Evolutionary conservation across 1,284 basidiomycete species (phyloP), one percentile per base, ranked within the genome.

Genomic region (Cutaneotrichosporon sp.): DNA sequence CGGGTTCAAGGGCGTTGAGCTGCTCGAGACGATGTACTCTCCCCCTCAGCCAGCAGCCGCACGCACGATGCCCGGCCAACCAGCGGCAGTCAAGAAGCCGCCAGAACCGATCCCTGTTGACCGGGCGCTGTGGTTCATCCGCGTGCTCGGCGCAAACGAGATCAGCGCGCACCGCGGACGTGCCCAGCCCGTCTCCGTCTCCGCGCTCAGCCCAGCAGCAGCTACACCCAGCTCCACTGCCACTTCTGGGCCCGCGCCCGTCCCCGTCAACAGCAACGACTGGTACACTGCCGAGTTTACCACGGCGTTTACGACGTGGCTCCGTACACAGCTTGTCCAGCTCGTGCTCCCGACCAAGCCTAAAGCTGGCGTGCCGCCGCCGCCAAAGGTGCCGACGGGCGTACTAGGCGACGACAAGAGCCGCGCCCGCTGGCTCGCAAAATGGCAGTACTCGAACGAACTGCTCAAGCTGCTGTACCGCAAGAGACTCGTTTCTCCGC

Each of bases 141-240:
- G 92, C 13, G 88, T 93, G 1, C 84, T 94, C 50, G 96, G 94
- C n/a, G 89, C 88, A 1, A 92, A 91, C 64, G 94, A 98, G 73
- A 91, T 91, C 38, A 87, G 90, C 65, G 57, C 80, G 81, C 83
- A 86, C 45, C 83, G 69, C 26, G 59, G 65, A n/a, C 56, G 70
- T 41, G 58, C 64, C 4, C 67, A 67, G 46, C 67, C 68, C 7
- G 43, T 51, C 0, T 48, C 56, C 15, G 65, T 68, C 20, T 54
- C 62, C 53, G 65, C 63, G 0, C 62, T 66, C 14, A 65, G 66
- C 8, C 66, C 69, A 8, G 64, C 61, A 20, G 68, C 68, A 2
- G 59, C 56, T 4, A 72, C 70, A 1, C 67, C 67, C 8, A 65
- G 61, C 18, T 69, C 66, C 8, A 68, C 65, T 1, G 67, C 63